These are phyloP conservation scores for Trichosanthes truncata DNA, from an alignment of 306 rosid species.

Conservation along the genomic window DNA sequence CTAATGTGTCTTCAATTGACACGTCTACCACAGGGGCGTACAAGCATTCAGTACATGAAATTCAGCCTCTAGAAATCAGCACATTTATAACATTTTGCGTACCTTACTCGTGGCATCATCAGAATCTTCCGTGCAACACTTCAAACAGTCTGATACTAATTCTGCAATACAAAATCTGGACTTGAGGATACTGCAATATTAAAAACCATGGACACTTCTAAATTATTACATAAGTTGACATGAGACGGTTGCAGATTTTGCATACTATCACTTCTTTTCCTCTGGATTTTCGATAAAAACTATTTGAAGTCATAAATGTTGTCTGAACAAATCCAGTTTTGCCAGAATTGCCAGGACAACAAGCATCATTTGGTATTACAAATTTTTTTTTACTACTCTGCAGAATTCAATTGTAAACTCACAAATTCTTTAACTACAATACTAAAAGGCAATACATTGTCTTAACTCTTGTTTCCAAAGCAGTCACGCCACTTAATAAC, in stretches of 20 bases:
- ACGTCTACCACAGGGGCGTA: background rate
- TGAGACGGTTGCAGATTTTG: background rate
- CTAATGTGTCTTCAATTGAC: background rate
- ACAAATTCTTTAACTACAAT: background rate
- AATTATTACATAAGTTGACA: background rate
- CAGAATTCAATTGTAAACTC: background rate
- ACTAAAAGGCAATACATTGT: background rate
- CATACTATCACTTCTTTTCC: background rate
- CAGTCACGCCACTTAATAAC: background rate
- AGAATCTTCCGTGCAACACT: constrained; percentile 84
- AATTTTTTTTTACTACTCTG: background rate
- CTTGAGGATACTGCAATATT: background rate
- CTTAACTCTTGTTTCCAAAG: background rate
- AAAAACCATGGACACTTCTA: background rate
- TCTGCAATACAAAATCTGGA: constrained; percentile 38
- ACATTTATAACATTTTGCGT: background rate
- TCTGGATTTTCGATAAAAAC: background rate
- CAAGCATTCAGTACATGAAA: background rate
- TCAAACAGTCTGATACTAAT: constrained; percentile 60
- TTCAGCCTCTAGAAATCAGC: constrained; percentile 4
- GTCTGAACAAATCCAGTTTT: background rate
- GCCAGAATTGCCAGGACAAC: background rate
- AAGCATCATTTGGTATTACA: background rate
- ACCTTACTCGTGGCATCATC: constrained; percentile 77
- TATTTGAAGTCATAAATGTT: background rate